Base-by-base conservation (phyloP, 2,329 filamentous ascomycete genomes). In the Alternaria postmessia region DNA sequence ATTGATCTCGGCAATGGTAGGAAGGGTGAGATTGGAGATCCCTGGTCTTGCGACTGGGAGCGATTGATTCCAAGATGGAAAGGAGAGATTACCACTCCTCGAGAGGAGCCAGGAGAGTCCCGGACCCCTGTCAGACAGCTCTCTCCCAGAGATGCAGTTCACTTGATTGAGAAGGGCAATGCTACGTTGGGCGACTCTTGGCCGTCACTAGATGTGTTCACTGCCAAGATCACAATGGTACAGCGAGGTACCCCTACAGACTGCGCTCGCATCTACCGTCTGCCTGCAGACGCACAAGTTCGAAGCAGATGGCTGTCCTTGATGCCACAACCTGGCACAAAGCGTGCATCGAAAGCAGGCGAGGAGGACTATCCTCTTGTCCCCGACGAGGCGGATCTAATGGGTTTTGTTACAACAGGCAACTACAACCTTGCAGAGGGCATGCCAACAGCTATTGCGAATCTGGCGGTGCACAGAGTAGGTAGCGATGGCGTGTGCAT, bases 401-500 rank as follows among this genome's bases (percentile, higher is more conserved):
- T 98, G 51, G 95, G 95, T 0, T 99, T 96, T 75, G 89, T 97
- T 24, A 97, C 93, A 2, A 91, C 90, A 1, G 95, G 94, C 0
- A 90, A 91, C 51, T 97, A 90, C 75, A 93, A 90, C 70, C 85
- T 98, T 2, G 86, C 87, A 2, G 87, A 91, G 65, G 95, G 94
- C 0, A 86, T 85, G 66, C 91, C 90, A 1, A 88, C 88, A 16
- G 94, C 89, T 0, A 84, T 98, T 60, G 95, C 91, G 0, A 89
- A 86, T 51, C 74, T 98, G 26, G 81, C 87, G 14, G 81, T 89
- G 1, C 81, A 82, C 5, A 89, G 84, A 75, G 84, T 91, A 1
- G 56, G 87, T 4, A 63, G 57, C 26, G 62, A 82, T 2, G 81
- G 79, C 49, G 70, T 92, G 11, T 97, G 94, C 77, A 88, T 99